Evolutionary conservation across 1,284 basidiomycete species (phyloP).

Genomic region (Moesziomyces globuligerus): DNA sequence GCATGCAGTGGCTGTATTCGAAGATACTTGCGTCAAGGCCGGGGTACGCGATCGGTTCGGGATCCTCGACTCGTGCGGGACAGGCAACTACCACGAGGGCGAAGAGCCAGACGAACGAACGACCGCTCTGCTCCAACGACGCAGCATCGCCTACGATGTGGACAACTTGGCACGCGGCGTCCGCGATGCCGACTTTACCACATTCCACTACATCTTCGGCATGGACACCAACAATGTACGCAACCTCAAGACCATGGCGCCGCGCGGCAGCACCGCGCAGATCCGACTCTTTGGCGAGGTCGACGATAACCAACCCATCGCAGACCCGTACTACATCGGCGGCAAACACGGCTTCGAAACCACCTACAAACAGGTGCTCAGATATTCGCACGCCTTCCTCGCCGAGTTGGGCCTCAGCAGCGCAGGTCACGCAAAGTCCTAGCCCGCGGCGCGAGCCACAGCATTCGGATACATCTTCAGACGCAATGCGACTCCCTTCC

Average conservation of each 20-base stretch:
- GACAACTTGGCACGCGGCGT: constrained; percentile 67
- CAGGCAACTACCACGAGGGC: constrained; percentile 59
- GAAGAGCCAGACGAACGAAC: constrained; percentile 66
- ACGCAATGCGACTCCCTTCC: no score
- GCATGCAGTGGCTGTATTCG: constrained; percentile 54
- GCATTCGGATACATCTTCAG: no score
- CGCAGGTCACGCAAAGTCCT: neutral
- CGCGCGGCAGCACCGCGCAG: constrained; percentile 51
- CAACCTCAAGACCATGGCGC: constrained; percentile 66
- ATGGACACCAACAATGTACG: constrained; percentile 69
- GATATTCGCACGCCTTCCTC: constrained; percentile 57
- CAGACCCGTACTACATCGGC: constrained; percentile 69
- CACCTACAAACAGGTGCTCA: constrained; percentile 69
- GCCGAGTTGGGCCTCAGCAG: constrained; percentile 10
- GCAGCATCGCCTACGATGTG: constrained; percentile 67
- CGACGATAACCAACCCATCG: constrained; percentile 44
- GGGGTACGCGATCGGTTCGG: constrained; percentile 49
- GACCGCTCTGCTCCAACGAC: constrained; percentile 67
- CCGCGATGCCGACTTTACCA: constrained; percentile 63
- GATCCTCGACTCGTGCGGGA: constrained; percentile 61
- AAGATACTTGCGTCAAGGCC: constrained; percentile 36
- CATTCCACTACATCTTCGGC: constrained; percentile 70
- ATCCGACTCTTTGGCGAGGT: constrained; percentile 57
- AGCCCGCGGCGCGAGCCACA: no score
- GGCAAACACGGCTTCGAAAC: constrained; percentile 67